A percentile compares a stretch with the other conserved stretches of the same genome.
These are phyloP conservation scores for Meyerozyma elateridarum DNA, from an alignment of 1,139 yeast species.

Conservation along the genomic window DNA sequence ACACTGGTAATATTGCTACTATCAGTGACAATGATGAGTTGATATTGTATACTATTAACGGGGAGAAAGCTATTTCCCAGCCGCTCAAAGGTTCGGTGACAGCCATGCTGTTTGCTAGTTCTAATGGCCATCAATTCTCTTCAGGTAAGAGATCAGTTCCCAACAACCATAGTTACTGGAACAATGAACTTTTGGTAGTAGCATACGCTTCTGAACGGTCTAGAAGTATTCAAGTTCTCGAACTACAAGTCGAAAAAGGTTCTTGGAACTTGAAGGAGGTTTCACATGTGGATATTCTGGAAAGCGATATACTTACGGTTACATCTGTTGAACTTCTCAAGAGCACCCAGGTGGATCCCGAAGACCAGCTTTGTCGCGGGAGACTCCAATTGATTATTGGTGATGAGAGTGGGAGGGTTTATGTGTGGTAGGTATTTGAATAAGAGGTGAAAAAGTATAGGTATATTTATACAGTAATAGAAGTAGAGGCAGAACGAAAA, in stretches of 20 bases:
- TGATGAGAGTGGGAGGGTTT: conserved; percentile 38
- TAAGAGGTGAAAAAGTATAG: background rate
- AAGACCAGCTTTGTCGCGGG: conserved; percentile 35
- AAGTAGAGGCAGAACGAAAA: no score
- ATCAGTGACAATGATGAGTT: conserved; percentile 23
- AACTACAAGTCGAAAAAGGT: conserved; percentile 16
- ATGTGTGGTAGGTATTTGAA: conserved; percentile 19
- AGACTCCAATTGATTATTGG: conserved; percentile 30
- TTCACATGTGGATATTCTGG: conserved; percentile 15
- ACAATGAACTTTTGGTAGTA: conserved; percentile 30
- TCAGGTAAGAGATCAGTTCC: conserved; percentile 19
- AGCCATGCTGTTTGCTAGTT: conserved; percentile 29
- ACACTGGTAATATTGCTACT: conserved; percentile 49
- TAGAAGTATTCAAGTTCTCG: conserved; percentile 21
- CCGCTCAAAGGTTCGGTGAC: conserved; percentile 9
- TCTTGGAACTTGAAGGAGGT: conserved; percentile 23
- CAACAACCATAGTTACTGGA: conserved; percentile 36
- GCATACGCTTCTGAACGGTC: conserved; percentile 13
- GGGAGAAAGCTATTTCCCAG: conserved; percentile 24
- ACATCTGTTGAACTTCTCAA: conserved; percentile 22
- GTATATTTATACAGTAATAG: background rate
- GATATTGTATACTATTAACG: conserved; percentile 50
- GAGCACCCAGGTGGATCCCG: conserved; percentile 28
- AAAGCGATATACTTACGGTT: conserved; percentile 1
- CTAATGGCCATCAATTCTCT: conserved; percentile 26